phyloP scores from a whole-genome alignment of 2,329 filamentous ascomycete genomes.

The Claviceps quebecensis region DNA sequence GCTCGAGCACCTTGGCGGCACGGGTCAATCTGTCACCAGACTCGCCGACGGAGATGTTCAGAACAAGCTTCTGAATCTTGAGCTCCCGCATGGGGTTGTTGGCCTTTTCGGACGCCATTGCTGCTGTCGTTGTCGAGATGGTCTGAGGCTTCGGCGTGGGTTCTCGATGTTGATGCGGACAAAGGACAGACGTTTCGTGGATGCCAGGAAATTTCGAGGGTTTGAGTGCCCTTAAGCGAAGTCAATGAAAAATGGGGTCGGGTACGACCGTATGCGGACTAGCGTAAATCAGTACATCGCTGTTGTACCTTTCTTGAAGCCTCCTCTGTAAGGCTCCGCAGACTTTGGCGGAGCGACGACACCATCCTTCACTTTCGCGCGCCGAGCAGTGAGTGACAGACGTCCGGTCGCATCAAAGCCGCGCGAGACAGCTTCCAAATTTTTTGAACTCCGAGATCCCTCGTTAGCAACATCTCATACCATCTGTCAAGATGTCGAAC shows the following conservation, averaged over 20 bases:
- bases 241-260: slow-evolving; percentile 11
- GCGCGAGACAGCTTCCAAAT: slow-evolving; percentile 21
- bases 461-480: slow-evolving; percentile 16
- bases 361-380: slow-evolving; percentile 23
- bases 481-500: slow-evolving; percentile 33
- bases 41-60: slow-evolving; percentile 99
- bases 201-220: slow-evolving; percentile 23
- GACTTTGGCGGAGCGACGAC: slow-evolving; percentile 22
- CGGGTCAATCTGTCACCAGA: slow-evolving; percentile 99
- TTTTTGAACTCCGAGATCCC: slow-evolving; percentile 26
- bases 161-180: too few relatives aligned
- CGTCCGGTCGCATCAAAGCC: slow-evolving; percentile 26
- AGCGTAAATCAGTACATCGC: slow-evolving; percentile 17
- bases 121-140: slow-evolving; percentile 23
- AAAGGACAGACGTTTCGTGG: slow-evolving; percentile 21
- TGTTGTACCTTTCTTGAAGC: slow-evolving; percentile 20
- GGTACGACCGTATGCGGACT: slow-evolving; percentile 7
- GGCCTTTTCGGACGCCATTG: slow-evolving; percentile 61
- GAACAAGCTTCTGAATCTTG: slow-evolving; percentile 97
- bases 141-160: slow-evolving; percentile 19
- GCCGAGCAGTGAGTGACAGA: slow-evolving; percentile 26
- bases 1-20: slow-evolving; percentile 99
- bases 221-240: slow-evolving; percentile 26
- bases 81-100: slow-evolving; percentile 99
- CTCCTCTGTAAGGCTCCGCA: slow-evolving; percentile 31